phyloP scores from a whole-genome alignment of 306 rosid genomes.

The Quercus suber region DNA sequence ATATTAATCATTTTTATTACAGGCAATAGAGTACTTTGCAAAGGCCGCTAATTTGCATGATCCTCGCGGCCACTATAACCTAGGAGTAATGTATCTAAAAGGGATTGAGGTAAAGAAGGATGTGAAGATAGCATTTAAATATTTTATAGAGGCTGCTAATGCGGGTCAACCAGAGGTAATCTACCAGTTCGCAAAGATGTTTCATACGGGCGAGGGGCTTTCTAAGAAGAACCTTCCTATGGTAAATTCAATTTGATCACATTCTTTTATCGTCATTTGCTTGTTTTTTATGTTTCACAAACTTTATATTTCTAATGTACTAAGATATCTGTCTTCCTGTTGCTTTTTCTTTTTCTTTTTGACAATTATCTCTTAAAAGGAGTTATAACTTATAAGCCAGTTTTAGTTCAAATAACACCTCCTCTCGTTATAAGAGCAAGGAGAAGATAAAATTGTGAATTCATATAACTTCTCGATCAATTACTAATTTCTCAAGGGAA shows the following conservation, averaged over 20 bases:
- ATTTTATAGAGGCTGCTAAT: slow-evolving; percentile 75
- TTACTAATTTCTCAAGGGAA: too few relatives aligned
- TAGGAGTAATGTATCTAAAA: slow-evolving; percentile 90
- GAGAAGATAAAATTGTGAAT: too few relatives aligned
- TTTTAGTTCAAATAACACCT: too few relatives aligned
- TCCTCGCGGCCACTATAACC: slow-evolving; percentile 86
- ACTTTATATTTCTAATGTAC: too few relatives aligned
- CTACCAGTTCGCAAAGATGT: slow-evolving; percentile 96
- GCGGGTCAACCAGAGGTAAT: slow-evolving; percentile 94
- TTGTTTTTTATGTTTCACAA: neutral
- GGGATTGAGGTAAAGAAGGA: slow-evolving; percentile 93
- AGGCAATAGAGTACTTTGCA: slow-evolving; percentile 96
- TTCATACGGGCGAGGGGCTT: slow-evolving; percentile 87
- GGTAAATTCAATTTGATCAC: slow-evolving; percentile 40
- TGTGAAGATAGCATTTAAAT: slow-evolving; percentile 66
- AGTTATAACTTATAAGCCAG: too few relatives aligned
- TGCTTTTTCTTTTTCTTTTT: neutral
- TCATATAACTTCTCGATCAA: too few relatives aligned
- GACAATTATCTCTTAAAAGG: neutral
- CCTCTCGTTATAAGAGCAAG: too few relatives aligned
- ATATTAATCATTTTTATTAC: neutral
- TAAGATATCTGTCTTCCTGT: neutral
- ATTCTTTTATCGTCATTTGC: neutral
- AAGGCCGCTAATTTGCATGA: slow-evolving; percentile 77
- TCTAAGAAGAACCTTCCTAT: slow-evolving; percentile 62